Conservation (phyloP, 352 stramenopile species). For the Phytopythium aichiense region DNA sequence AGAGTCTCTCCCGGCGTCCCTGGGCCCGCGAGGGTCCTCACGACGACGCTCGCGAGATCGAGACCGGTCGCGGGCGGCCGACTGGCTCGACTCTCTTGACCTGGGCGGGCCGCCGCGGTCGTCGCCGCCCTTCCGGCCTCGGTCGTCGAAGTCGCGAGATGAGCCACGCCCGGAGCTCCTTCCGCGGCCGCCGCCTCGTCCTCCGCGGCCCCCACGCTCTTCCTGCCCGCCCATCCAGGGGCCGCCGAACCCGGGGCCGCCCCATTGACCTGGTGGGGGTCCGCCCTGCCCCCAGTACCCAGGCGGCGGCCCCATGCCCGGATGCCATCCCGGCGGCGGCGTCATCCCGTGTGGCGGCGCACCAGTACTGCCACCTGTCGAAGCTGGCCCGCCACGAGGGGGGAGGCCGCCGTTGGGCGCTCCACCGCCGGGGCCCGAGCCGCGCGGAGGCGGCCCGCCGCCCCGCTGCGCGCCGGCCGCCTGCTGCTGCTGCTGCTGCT, state of each 20-base stretch:
- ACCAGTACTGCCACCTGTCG: background rate
- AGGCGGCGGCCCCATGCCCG: conserved; percentile 59
- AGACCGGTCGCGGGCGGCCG: conserved; percentile 39
- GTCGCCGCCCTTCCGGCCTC: conserved; percentile 32
- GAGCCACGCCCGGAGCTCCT: conserved; percentile 16
- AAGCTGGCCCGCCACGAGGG: conserved; percentile 1
- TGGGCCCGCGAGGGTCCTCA: conserved; percentile 15
- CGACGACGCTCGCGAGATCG: conserved; percentile 40
- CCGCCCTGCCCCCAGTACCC: conserved; percentile 41
- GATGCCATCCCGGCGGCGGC: conserved; percentile 63
- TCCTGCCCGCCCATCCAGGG: conserved; percentile 51
- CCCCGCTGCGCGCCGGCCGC: conserved; percentile 30
- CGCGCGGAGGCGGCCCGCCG: conserved; percentile 22
- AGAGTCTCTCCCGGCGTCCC: conserved; percentile 12
- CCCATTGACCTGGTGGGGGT: conserved; percentile 35
- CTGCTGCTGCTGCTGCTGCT: conserved; percentile 28
- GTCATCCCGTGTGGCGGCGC: conserved; percentile 45
- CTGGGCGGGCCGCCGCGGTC: conserved; percentile 20
- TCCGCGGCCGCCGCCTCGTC: conserved; percentile 26
- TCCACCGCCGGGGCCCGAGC: conserved; percentile 2
- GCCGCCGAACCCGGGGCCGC: conserved; percentile 31
- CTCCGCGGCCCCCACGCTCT: conserved; percentile 25
- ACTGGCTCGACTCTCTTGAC: conserved; percentile 31
- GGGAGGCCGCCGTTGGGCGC: conserved; percentile 2
- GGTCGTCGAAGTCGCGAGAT: conserved; percentile 36